Evolutionary conservation across 768 basidiomycete genomes (phyloP).

Genomic region (Trametes coccinea): DNA sequence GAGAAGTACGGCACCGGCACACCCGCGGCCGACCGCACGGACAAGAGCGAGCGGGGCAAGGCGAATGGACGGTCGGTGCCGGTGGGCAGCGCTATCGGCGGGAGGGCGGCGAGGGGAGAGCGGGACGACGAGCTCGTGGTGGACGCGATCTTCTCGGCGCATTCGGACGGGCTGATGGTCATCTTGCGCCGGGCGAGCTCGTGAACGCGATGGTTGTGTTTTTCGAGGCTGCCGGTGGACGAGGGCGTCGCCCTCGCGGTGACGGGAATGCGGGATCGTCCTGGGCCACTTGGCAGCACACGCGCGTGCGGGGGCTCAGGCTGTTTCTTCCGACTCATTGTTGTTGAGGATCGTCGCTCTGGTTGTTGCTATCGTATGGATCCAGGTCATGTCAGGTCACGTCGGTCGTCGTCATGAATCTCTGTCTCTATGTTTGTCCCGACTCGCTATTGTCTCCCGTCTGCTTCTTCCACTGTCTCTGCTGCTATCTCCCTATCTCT

Average conservation of each 20-base stretch:
- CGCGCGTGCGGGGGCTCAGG: too few species aligned
- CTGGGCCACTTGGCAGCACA: not conserved
- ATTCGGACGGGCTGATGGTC: slow-evolving; percentile 82
- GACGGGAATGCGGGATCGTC: not conserved
- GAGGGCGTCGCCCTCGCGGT: not conserved
- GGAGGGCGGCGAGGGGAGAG: slow-evolving; percentile 19
- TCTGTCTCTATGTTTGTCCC: not conserved
- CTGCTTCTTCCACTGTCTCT: not conserved
- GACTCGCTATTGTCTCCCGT: not conserved
- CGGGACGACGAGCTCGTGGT: slow-evolving; percentile 51
- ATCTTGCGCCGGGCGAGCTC: slow-evolving; percentile 51
- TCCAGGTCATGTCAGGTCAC: not conserved
- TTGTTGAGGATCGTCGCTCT: too few species aligned
- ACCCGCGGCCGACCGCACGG: not conserved
- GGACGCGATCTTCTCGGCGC: slow-evolving; percentile 83
- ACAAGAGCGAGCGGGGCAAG: not conserved
- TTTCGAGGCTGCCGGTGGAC: not conserved
- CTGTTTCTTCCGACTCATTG: too few species aligned
- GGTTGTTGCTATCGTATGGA: too few species aligned
- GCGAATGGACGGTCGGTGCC: not conserved
- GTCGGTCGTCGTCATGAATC: not conserved
- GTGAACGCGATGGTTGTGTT: not conserved
- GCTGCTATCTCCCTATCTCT: not conserved
- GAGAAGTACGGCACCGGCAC: too few species aligned
- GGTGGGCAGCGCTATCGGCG: not conserved